These are phyloP conservation scores for Penicillium nordicum DNA, from an alignment of 2,329 filamentous ascomycete species.

Conservation along the genomic window DNA sequence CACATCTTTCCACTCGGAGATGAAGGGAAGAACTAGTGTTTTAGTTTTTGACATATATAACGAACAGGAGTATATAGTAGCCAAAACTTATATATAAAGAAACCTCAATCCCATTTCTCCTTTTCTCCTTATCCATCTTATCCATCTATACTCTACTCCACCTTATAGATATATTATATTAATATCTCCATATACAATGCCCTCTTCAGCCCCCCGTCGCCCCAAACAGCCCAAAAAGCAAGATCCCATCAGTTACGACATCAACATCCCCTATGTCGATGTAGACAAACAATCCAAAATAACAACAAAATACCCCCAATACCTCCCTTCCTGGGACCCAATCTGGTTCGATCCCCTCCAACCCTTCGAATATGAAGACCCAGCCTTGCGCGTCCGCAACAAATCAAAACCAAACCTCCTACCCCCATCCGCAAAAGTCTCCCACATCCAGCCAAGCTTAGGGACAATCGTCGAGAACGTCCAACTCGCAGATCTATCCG, in stretches of 20 bases:
- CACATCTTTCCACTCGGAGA: slow-evolving; percentile 5
- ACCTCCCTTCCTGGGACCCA: slow-evolving; percentile 48
- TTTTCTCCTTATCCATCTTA: slow-evolving; percentile 6
- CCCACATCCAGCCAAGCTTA: slow-evolving; percentile 43
- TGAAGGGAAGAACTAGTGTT: slow-evolving; percentile 5
- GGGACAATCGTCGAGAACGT: slow-evolving; percentile 44
- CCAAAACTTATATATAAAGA: slow-evolving; percentile 1
- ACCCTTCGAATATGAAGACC: slow-evolving; percentile 46
- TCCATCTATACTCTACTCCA: background rate
- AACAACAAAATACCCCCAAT: slow-evolving; percentile 43
- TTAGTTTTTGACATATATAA: background rate
- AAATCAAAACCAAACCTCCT: slow-evolving; percentile 40
- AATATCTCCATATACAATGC: slow-evolving; percentile 18
- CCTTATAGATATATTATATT: background rate
- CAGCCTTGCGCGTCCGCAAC: slow-evolving; percentile 45
- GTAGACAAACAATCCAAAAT: slow-evolving; percentile 38
- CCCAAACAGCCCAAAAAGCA: slow-evolving; percentile 28
- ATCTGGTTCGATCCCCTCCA: slow-evolving; percentile 47
- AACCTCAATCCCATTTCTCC: background rate
- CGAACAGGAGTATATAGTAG: background rate
- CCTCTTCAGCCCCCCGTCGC: slow-evolving; percentile 33
- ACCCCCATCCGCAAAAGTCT: slow-evolving; percentile 29
- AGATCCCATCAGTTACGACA: slow-evolving; percentile 45
- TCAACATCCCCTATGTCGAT: slow-evolving; percentile 49
- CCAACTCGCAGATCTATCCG: slow-evolving; percentile 48